Evolutionary conservation across 1,284 basidiomycete species (phyloP), one percentile per base, ranked within the genome.

Genomic region (Naganishia sp.): DNA sequence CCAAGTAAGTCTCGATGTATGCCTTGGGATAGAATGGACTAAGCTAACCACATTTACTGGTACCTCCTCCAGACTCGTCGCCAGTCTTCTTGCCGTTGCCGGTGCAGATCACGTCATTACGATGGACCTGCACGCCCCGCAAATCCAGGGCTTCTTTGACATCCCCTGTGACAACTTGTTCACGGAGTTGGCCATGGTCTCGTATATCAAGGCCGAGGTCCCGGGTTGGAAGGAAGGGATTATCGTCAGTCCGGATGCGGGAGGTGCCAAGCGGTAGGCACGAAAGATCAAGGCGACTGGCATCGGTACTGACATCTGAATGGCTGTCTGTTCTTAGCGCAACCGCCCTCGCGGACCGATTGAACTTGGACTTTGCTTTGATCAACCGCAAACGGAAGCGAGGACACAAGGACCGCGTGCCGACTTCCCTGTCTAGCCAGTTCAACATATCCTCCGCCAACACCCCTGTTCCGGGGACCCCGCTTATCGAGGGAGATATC

Each of bases 91-190:
- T 67, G 90, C 88, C 47, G 91, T 96, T 31, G 95, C 96, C 17
- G 95, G 95, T 35, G 94, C 92, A 72, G 94, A 99, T 82, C 95
- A 99, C 77, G 91, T 99, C 75, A 99, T 99, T 75, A 99, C 95
- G 23, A 94, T 99, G 88, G 95, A 99, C 78, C 84, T 99, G 47
- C 95, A 99, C 78, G 96, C 95, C 13, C 93, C 90, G 72, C 95
- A 99, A 83, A 98, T 99, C 71, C 95, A 99, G 79, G 95, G 95
- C 13, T 99, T 99, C 84, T 99, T 99, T 77, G 94, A 99, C 80
- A 94, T 99, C 72, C 96, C 95, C 18, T 94, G 97, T 65, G 95
- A 99, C 83, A 99, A 99, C 80, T 83, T 96, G 63, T 96, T 88
- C 79, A 90, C 90, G 42, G 92, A 94, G 76, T 89, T 92, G 7